Base-by-base conservation (phyloP, 768 basidiomycete genomes). In the Tylopilus rubrobrunneus region DNA sequence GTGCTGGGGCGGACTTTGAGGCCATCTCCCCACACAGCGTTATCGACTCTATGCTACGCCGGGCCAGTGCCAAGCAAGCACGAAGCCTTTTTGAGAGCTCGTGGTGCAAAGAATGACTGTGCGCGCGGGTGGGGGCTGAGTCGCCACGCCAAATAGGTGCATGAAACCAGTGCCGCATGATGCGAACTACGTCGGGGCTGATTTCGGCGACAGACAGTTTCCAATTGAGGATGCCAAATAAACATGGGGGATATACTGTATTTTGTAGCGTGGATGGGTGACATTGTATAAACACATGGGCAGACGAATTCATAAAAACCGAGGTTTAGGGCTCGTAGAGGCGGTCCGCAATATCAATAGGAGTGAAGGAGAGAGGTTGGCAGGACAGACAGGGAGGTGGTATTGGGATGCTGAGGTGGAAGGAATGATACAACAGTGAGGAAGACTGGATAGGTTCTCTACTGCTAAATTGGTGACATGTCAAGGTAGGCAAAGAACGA, bases 401-500 rank as follows among this genome's bases (percentile, higher is more conserved):
- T 51, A 41, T 49, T 14, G 56, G 28, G 2, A 42, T 36, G 41
- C 40, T 31, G 36, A 52, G 11, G 9, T 27, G 41, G 15, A 31
- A 17, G 41, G 40, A 27, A 34, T 56, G 52, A 43, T 61, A 64
- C 58, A 58, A 53, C 48, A 53, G 43, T 14, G 21, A 42, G 41
- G 15, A 39, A 34, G 37, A 34, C 8, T 11, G 34, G 9, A 28
- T 31, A 42, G 41, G 44, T 17, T n/a, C 55, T 27, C 49, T 28
- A 41, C 56, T 52, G 37, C 31, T 31, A 31, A 7, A 31, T n/a
- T 31, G n/a, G 7, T 5, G 34, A 14, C 42, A 40, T 27, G 40
- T 41, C 40, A 41, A 17, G 21, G 10, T 21, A 41, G 8, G 21
- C 19, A 23, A 9, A 41, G 4, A 11, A 41, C 21, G 11, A 25